Conservation (phyloP, 257 asterid genomes). For the Striga asiatica region DNA sequence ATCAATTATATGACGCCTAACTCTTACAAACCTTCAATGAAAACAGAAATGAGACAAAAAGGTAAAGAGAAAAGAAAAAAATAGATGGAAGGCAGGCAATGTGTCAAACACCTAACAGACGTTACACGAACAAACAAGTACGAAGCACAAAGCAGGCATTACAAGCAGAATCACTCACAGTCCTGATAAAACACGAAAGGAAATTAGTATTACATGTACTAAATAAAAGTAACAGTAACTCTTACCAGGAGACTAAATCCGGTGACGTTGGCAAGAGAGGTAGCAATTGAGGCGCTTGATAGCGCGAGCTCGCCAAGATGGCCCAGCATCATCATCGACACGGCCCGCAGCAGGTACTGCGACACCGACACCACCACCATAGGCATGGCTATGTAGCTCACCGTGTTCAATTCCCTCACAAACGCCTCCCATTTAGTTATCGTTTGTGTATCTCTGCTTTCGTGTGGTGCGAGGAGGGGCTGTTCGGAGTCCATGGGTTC, state of each 20-base stretch:
- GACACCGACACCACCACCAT: constrained; percentile 33
- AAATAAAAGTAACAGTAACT: too few relatives aligned
- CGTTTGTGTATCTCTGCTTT: neutral
- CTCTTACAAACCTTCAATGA: neutral
- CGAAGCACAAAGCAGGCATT: neutral
- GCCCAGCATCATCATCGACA: constrained; percentile 45
- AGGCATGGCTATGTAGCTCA: constrained; percentile 33
- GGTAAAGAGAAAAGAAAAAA: too few relatives aligned
- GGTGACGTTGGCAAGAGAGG: constrained; percentile 32
- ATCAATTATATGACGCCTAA: neutral
- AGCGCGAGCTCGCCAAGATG: constrained; percentile 41
- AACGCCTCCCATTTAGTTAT: constrained; percentile 15
- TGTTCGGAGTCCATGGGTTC: constrained; percentile 12
- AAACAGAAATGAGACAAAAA: too few relatives aligned
- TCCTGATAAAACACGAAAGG: neutral
- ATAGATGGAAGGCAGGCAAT: neutral
- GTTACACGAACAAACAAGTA: neutral
- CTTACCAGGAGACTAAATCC: constrained; percentile 39
- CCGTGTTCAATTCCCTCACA: constrained; percentile 16
- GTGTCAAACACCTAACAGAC: constrained; percentile 3
- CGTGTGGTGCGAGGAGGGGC: constrained; percentile 8
- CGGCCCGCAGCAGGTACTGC: constrained; percentile 27
- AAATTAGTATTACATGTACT: too few relatives aligned
- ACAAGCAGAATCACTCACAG: neutral
- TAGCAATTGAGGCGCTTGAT: constrained; percentile 42